Base-by-base conservation (phyloP, 2,329 filamentous ascomycete species). In the Ophiosphaerella herpotricha region DNA sequence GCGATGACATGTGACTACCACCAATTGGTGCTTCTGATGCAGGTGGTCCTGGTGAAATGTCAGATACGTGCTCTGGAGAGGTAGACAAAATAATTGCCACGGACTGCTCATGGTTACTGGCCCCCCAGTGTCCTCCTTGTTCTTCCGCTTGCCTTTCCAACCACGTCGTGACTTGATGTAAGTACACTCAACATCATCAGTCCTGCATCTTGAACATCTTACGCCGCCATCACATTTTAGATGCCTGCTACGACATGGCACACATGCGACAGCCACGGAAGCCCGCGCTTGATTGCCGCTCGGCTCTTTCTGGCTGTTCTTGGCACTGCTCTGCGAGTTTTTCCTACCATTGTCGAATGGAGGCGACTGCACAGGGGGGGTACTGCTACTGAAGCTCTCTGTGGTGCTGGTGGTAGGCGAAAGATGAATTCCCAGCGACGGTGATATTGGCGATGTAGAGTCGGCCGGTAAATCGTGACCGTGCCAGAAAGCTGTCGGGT, bases 81-180 rank as follows among this genome's bases (percentile, higher is more conserved):
- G 21, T 35, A 33, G 34, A 34, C 16, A 13, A 34, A 11, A 16
- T 35, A 26, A 31, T 31, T 7, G 33, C 18, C 31, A 63, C 61
- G 48, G 41, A 66, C 68, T 62, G 43, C 64, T 60, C 34, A 56
- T 50, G 32, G 55, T 46, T 18, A 47, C 43, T 18, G 64, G 46
- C 12, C 59, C 2, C 57, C 68, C 29, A 64, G 63, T 54, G 60
- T 75, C 43, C 60, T 67, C 68, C 52, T 71, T 70, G 52, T 47
- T 65, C 60, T 71, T 50, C 67, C 78, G 65, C 48, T 75, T 74
- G 24, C 75, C 75, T 55, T 77, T 77, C 75, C 75, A 77, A 4
- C 80, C 80, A 43, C 81, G 72, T 29, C 80, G 75, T 11, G 79
- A 82, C 55, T 78, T 78, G 39, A 80, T 73, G 61, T 83, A 83